A percentile compares a stretch with the other conserved stretches of the same genome.
phyloP scores from a whole-genome alignment of 805 yeast species.

The Lipomyces oligophaga region DNA sequence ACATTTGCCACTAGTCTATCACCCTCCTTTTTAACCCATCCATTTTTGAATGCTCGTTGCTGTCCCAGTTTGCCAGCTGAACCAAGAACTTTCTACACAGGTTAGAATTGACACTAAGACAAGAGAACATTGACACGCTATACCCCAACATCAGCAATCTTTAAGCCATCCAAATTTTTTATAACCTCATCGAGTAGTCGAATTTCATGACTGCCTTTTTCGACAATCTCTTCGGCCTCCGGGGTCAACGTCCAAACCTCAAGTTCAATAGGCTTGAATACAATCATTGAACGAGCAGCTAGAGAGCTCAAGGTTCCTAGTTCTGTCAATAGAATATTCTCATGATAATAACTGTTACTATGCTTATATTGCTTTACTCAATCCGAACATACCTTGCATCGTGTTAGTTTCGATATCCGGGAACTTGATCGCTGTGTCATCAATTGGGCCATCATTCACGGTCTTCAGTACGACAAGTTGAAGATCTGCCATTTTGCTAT shows the following conservation, averaged over 20 bases:
- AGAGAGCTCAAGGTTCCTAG: conserved; percentile 78
- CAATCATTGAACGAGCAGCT: conserved; percentile 76
- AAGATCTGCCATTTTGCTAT: conserved; percentile 24
- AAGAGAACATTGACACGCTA: conserved; percentile 1
- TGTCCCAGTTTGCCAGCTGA: conserved; percentile 87
- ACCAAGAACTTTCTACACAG: conserved; percentile 60
- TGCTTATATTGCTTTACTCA: not conserved
- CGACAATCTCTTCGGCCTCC: conserved; percentile 78
- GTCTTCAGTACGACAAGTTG: conserved; percentile 50
- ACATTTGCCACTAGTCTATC: conserved; percentile 62
- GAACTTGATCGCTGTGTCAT: conserved; percentile 65
- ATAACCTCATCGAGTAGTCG: conserved; percentile 73
- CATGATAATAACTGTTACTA: not conserved
- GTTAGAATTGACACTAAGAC: not conserved
- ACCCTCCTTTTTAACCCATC: conserved; percentile 90
- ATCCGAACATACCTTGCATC: conserved; percentile 45
- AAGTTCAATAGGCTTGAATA: conserved; percentile 65
- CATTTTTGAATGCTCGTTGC: conserved; percentile 94
- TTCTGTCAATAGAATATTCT: too few species aligned
- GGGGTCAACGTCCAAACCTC: conserved; percentile 70
- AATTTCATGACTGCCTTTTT: conserved; percentile 85
- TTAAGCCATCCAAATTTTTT: conserved; percentile 70
- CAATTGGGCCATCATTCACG: conserved; percentile 62
- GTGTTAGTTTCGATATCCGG: conserved; percentile 61
- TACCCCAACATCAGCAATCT: conserved; percentile 55